Base-by-base conservation (phyloP, 2,329 filamentous ascomycete genomes). In the Ascochyta lentis region DNA sequence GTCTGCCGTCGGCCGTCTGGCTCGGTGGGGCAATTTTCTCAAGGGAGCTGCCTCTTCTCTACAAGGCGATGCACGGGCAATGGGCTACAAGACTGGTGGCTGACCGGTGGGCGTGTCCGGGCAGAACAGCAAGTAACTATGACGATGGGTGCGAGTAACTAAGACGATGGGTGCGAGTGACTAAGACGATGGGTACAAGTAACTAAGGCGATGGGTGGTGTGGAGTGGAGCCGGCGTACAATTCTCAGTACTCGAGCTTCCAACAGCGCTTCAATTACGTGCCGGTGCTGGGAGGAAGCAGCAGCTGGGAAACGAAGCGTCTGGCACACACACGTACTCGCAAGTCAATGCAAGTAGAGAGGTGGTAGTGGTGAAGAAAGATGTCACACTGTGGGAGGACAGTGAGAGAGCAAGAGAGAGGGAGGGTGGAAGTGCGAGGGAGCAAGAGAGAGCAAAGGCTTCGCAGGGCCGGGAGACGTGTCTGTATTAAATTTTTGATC, bases 401-500 rank as follows among this genome's bases (percentile, higher is more conserved):
- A 56, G 44, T 38, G 45, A 37, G 52, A 51, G 45, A 31, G 42
- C 5, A 41, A 35, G 24, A 41, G 27, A 51, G 35, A 48, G 54
- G 46, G 46, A 46, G 50, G 45, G 24, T 26, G 24, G 24, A 8
- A 26, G 4, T 2, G 24, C 24, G 24, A 26, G 24, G 24, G 24
- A 26, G 29, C 29, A 31, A 13, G 29, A 51, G 51, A 33, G 59
- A 42, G 54, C 45, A 42, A 51, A 35, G 37, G 48, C 31, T 19
- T 26, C 26, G 49, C 34, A 48, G 50, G 55, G 49, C 50, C 47
- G 53, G 54, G 43, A 53, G 33, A 39, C 43, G 53, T 41, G 55
- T 58, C 53, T 58, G 54, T 71, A 66, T 66, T 66, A 68, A 70
- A 65, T 67, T 69, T 65, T 61, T 56, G 56, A 53, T 27, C 37